Evolutionary conservation across 2,329 filamentous ascomycete species (phyloP).

Genomic region (Colletotrichum tropicicola): DNA sequence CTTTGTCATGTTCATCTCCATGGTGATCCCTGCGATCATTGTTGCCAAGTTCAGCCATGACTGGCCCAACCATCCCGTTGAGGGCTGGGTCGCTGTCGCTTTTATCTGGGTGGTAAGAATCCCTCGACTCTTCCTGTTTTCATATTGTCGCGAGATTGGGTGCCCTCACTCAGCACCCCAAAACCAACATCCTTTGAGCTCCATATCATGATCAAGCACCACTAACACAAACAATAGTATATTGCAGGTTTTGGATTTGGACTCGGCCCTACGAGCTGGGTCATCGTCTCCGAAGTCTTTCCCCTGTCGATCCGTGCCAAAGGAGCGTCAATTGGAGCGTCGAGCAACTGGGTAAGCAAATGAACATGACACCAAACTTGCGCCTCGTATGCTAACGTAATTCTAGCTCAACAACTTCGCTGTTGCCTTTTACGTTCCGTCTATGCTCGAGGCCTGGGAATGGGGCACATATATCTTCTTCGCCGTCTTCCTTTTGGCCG

Average conservation of each 20-base stretch:
- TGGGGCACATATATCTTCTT: slow-evolving; percentile 69
- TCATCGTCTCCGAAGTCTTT: slow-evolving; percentile 47
- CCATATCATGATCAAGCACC: too few species aligned
- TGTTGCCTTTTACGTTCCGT: slow-evolving; percentile 54
- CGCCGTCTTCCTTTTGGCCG: slow-evolving; percentile 54
- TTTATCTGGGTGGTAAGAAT: slow-evolving; percentile 42
- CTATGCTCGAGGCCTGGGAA: slow-evolving; percentile 48
- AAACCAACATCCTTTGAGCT: too few species aligned
- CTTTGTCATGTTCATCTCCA: slow-evolving; percentile 46
- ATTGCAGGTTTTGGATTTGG: slow-evolving; percentile 37
- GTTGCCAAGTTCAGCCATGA: slow-evolving; percentile 47
- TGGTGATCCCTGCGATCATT: slow-evolving; percentile 50
- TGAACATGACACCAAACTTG: not conserved
- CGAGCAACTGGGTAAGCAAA: slow-evolving; percentile 49
- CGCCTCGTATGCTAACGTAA: not conserved
- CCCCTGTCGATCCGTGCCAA: slow-evolving; percentile 46
- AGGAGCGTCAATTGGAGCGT: slow-evolving; percentile 51
- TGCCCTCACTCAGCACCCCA: too few species aligned
- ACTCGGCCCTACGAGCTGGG: slow-evolving; percentile 45
- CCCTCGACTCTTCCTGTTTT: too few species aligned
- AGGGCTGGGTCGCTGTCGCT: slow-evolving; percentile 48
- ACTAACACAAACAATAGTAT: not conserved
- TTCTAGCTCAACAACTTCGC: slow-evolving; percentile 53
- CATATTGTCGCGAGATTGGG: too few species aligned
- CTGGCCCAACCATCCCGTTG: slow-evolving; percentile 44